Percentiles rank a stretch among this genome's conserved stretches.
Conservation (phyloP, 345 rosid species). For the Capsella bursapastoris region DNA sequence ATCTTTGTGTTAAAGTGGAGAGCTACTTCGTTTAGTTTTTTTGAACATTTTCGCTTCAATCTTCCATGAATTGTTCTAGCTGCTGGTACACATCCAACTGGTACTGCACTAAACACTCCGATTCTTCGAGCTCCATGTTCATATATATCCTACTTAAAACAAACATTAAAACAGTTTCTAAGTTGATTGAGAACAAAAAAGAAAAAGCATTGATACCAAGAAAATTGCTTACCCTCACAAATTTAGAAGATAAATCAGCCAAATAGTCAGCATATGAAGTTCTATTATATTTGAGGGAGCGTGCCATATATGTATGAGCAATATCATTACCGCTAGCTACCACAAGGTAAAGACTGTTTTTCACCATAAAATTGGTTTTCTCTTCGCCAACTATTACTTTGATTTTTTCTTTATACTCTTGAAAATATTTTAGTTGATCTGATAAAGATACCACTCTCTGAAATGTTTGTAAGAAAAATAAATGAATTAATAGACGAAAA, state of each 20-base stretch:
- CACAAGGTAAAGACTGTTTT: conserved; percentile 46
- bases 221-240: conserved; percentile 40
- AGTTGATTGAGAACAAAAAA: background rate
- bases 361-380: conserved; percentile 43
- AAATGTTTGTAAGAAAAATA: conserved; percentile 25
- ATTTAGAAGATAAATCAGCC: conserved; percentile 46
- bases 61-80: conserved; percentile 20
- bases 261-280: conserved; percentile 45
- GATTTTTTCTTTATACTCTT: conserved; percentile 49
- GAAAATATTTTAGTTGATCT: conserved; percentile 49
- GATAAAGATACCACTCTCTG: conserved; percentile 16
- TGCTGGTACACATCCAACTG: conserved; percentile 34
- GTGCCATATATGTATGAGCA: conserved; percentile 49
- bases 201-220: background rate
- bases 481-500: background rate
- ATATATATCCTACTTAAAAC: background rate
- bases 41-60: background rate
- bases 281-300: conserved; percentile 41
- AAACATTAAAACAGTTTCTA: too few species aligned
- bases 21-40: conserved; percentile 23
- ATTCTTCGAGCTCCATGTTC: conserved; percentile 36
- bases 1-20: conserved; percentile 19
- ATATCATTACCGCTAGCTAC: conserved; percentile 62
- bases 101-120: conserved; percentile 38
- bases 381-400: conserved; percentile 47